These are phyloP conservation scores for Mycoemilia scoparia DNA, from an alignment of 192 early-diverging fungal species.

Conservation along the genomic window DNA sequence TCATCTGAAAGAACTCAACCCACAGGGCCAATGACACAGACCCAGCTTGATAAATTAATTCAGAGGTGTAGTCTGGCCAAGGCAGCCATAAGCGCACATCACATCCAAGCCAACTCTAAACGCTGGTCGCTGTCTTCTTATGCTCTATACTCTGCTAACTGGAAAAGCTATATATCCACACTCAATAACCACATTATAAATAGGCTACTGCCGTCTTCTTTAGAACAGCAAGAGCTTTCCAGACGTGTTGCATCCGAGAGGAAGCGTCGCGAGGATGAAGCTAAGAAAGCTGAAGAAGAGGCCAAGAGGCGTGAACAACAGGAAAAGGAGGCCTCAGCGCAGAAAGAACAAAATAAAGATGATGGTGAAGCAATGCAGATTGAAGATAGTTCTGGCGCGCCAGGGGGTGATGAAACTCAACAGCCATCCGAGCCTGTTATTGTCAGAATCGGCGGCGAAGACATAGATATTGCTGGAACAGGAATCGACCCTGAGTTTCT, in stretches of 20 bases:
- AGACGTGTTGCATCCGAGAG: neutral
- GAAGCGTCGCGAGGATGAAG: neutral
- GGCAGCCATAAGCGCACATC: neutral
- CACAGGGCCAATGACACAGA: too few species aligned
- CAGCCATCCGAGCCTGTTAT: slow-evolving; percentile 13
- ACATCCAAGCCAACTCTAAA: too few species aligned
- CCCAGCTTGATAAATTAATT: too few species aligned
- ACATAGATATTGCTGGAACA: slow-evolving; percentile 77
- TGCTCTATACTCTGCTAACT: too few species aligned
- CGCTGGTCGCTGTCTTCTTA: too few species aligned
- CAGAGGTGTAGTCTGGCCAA: neutral
- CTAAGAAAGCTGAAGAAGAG: slow-evolving; percentile 2
- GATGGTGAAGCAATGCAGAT: slow-evolving; percentile 14
- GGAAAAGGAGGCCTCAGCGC: slow-evolving; percentile 1
- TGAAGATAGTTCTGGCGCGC: slow-evolving; percentile 7
- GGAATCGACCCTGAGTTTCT: slow-evolving; percentile 91
- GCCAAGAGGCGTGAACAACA: slow-evolving; percentile 1
- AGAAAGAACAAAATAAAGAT: slow-evolving; percentile 10
- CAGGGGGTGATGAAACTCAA: slow-evolving; percentile 8
- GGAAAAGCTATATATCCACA: neutral
- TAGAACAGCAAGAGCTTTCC: neutral
- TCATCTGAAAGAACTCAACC: too few species aligned
- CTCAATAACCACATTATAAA: neutral
- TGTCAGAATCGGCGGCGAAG: slow-evolving; percentile 58
- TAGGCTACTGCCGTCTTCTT: neutral